A percentile compares a stretch with the other conserved stretches of the same genome.
These are phyloP conservation scores for Gorgonomyces haynaldii DNA, from an alignment of 192 early-diverging fungal genomes.

Conservation along the genomic window DNA sequence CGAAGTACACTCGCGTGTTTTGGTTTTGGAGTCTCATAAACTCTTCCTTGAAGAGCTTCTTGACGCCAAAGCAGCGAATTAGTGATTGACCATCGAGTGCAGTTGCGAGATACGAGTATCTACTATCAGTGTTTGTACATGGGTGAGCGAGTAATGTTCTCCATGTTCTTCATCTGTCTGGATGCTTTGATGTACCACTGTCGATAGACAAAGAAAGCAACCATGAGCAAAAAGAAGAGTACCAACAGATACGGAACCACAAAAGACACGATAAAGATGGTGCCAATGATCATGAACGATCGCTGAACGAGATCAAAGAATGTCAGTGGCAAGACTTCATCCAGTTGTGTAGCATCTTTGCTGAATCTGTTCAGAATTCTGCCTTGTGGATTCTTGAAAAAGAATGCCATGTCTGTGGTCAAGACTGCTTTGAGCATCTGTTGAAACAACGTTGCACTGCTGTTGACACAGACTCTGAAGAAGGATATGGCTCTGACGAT, in stretches of 20 bases:
- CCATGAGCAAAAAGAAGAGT: slow-evolving; percentile 31
- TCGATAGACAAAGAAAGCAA: slow-evolving; percentile 39
- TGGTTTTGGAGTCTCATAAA: slow-evolving; percentile 48
- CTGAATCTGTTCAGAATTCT: slow-evolving; percentile 45
- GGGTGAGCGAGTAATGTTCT: slow-evolving; percentile 52
- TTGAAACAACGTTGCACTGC: slow-evolving; percentile 20
- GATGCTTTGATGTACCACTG: slow-evolving; percentile 38
- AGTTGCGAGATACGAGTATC: slow-evolving; percentile 41
- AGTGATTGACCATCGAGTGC: slow-evolving; percentile 57
- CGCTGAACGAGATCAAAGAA: slow-evolving; percentile 49
- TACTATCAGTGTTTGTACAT: slow-evolving; percentile 22
- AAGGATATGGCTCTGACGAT: slow-evolving; percentile 38
- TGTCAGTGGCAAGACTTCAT: slow-evolving; percentile 42
- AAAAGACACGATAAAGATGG: slow-evolving; percentile 42
- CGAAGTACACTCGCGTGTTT: slow-evolving; percentile 47
- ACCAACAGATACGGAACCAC: slow-evolving; percentile 54
- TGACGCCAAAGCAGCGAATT: slow-evolving; percentile 54
- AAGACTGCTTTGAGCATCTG: slow-evolving; percentile 32
- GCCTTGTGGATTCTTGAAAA: slow-evolving; percentile 50
- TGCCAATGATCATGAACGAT: slow-evolving; percentile 49
- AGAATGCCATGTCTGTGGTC: slow-evolving; percentile 41
- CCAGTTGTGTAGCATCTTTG: slow-evolving; percentile 43
- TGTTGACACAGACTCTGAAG: slow-evolving; percentile 35
- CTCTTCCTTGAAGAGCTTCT: slow-evolving; percentile 37
- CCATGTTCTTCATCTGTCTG: slow-evolving; percentile 59